Conservation (phyloP, 805 yeast species). For the Teunomyces atbi region DNA sequence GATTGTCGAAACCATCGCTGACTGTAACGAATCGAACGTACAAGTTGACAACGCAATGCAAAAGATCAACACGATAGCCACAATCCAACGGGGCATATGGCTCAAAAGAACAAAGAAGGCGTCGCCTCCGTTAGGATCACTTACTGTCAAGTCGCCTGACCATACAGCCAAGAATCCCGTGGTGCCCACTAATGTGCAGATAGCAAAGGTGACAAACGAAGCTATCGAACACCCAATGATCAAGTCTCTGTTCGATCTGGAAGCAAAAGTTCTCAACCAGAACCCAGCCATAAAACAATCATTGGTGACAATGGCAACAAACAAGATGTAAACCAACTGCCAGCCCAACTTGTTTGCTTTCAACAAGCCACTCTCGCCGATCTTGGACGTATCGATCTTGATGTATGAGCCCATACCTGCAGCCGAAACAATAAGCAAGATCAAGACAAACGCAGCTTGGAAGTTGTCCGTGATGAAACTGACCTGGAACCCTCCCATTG, state of each 20-base stretch:
- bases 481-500: conserved; percentile 85
- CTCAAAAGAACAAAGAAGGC: conserved; percentile 72
- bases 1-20: conserved; percentile 83
- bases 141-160: conserved; percentile 65
- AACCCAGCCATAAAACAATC: conserved; percentile 89
- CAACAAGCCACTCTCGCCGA: conserved; percentile 64
- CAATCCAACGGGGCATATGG: conserved; percentile 80
- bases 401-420: conserved; percentile 77
- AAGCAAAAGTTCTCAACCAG: conserved; percentile 93
- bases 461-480: conserved; percentile 84
- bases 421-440: conserved; percentile 66
- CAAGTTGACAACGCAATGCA: conserved; percentile 76
- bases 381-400: conserved; percentile 58
- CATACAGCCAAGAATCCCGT: conserved; percentile 90
- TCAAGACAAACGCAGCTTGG: conserved; percentile 73
- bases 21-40: conserved; percentile 84
- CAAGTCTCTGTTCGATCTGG: conserved; percentile 72
- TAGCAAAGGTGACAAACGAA: conserved; percentile 57
- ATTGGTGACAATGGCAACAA: conserved; percentile 85
- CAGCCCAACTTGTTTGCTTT: conserved; percentile 75
- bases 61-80: conserved; percentile 79
- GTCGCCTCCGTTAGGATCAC: conserved; percentile 56
- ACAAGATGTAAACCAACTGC: conserved; percentile 82
- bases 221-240: conserved; percentile 76
- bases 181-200: conserved; percentile 72